Conservation (phyloP, 2,329 filamentous ascomycete species). For the Plenodomus tracheiphilus region DNA sequence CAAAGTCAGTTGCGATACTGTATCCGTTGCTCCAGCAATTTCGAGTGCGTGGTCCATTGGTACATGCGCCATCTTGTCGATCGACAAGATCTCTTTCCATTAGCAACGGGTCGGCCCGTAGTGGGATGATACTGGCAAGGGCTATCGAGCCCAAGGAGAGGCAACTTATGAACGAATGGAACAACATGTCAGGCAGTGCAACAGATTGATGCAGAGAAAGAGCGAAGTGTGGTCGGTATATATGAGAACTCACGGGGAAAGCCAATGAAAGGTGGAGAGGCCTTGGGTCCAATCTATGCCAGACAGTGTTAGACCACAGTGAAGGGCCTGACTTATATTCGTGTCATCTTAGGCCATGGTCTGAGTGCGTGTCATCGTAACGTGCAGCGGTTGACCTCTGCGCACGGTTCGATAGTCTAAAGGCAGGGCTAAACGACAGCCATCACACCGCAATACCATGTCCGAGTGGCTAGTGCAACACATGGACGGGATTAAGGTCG, state of each 20-base stretch:
- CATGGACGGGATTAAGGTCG: not conserved
- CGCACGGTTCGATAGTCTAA: not conserved
- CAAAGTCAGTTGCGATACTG: constrained; percentile 51
- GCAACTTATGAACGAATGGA: constrained; percentile 26
- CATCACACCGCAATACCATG: not conserved
- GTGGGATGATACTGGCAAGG: constrained; percentile 28
- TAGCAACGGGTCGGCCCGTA: constrained; percentile 15
- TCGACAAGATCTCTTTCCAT: constrained; percentile 24
- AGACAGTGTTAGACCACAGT: constrained; percentile 6
- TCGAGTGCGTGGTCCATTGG: constrained; percentile 45
- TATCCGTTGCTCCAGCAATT: constrained; percentile 50
- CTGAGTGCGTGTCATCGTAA: constrained; percentile 1
- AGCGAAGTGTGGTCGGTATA: constrained; percentile 9
- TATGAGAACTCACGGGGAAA: constrained; percentile 7
- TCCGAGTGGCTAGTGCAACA: not conserved
- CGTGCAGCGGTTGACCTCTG: constrained; percentile 1
- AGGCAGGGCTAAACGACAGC: not conserved
- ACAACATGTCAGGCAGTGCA: constrained; percentile 27
- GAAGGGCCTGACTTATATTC: constrained; percentile 19
- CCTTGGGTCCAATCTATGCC: constrained; percentile 9
- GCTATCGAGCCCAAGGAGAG: constrained; percentile 31
- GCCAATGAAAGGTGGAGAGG: constrained; percentile 14
- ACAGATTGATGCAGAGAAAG: constrained; percentile 5
- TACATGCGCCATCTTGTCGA: constrained; percentile 44
- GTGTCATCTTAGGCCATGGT: constrained; percentile 3